Evolutionary conservation across 352 stramenopile genomes (phyloP), one percentile per base, ranked within the genome.

Genomic region (Phytophthora cajani): DNA sequence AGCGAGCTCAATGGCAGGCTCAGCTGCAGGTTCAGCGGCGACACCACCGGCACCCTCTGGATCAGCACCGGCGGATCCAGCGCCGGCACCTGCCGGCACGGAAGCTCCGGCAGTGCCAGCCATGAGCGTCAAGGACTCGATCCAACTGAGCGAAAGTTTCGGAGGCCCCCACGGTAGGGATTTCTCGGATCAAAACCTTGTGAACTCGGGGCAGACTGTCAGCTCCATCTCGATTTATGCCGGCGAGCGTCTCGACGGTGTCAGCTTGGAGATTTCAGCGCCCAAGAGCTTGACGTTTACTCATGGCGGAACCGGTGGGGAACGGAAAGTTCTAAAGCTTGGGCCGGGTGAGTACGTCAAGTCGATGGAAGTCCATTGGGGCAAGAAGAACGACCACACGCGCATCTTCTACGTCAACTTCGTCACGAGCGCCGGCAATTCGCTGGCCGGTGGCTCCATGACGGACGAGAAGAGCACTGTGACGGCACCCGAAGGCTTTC

Each of bases 341-440:
- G 55, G 50, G 17, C 27, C 38, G 5, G 58, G 40, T 5, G 71
- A 78, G 36, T 56, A 72, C 46, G 62, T 78, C 19, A 75, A 50
- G 10, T 78, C 67, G 7, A 78, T 78, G 67, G 71, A 78, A 21
- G 47, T 72, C 23, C 67, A 78, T 32, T 72, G 67, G 71, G 67
- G 57, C 0, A 69, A 78, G 61, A 72, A 72, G 12, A n/a, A 57
- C 19, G 62, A 25, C 11, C 47, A n/a, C 8, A 69, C 57, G 3
- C 71, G 71, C 11, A 69, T 78, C 30, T 71, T 78, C 33, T 76
- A 69, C 40, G 25, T 79, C 1, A 74, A 67, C 23, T 70, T 79
- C 25, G 8, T 59, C 2, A 79, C 72, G 17, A 79, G 58, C n/a
- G 49, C 52, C 1, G 72, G 62, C 6, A 73, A 74, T 19, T 58